A percentile compares a stretch with the other conserved stretches of the same genome.
Evolutionary conservation across 768 basidiomycete species (phyloP).

Genomic region (Lactifluus rugatus): DNA sequence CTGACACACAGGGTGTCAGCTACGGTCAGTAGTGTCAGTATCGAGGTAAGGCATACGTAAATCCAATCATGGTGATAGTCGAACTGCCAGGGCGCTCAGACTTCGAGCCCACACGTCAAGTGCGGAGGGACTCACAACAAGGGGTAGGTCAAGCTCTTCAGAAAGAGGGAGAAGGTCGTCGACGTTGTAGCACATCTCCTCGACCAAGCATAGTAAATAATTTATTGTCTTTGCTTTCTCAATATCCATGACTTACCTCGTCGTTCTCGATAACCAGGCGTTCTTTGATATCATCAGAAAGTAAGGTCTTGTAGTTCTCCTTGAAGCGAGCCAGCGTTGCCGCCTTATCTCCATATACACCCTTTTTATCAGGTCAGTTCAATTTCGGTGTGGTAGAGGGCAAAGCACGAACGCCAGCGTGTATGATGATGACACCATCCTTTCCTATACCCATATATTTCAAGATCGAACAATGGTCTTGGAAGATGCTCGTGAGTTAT

Average conservation of each 20-base stretch:
- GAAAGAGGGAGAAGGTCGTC: constrained; percentile 84
- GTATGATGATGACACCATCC: constrained; percentile 86
- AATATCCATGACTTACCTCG: constrained; percentile 42
- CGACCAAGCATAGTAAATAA: neutral
- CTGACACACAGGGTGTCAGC: constrained; percentile 18
- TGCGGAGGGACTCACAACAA: constrained; percentile 43
- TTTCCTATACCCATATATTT: constrained; percentile 70
- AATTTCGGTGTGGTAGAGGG: neutral
- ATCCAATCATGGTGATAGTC: constrained; percentile 83
- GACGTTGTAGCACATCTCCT: constrained; percentile 72
- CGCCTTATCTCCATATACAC: constrained; percentile 73
- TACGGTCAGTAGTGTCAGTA: constrained; percentile 20
- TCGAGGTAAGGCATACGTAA: constrained; percentile 37
- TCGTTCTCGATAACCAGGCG: constrained; percentile 91
- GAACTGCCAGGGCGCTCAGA: constrained; percentile 19
- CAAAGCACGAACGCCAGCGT: constrained; percentile 51
- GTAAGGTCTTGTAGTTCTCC: constrained; percentile 47
- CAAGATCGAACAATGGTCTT: constrained; percentile 78
- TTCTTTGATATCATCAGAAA: constrained; percentile 54
- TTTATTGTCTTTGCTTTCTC: neutral
- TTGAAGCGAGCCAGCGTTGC: constrained; percentile 65
- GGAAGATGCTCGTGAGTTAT: neutral
- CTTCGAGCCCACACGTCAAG: constrained; percentile 30
- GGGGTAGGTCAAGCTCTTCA: constrained; percentile 61
- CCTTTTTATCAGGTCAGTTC: constrained; percentile 28